Conservation (phyloP, 2,329 filamentous ascomycete species). For the Diaporthe sp. region DNA sequence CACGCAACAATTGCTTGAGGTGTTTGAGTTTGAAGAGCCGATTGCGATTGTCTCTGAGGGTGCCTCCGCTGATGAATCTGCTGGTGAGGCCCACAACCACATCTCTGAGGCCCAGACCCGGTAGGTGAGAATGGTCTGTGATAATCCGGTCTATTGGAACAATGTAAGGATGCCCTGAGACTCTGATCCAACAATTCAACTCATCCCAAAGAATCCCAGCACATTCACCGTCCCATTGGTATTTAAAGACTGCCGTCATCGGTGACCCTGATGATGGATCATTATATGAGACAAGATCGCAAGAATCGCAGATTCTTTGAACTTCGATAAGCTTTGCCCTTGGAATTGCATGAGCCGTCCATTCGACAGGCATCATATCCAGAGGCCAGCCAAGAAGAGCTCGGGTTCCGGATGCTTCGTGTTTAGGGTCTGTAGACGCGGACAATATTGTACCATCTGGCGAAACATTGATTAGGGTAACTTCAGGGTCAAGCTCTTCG, state of each 20-base stretch:
- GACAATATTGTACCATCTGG: not conserved
- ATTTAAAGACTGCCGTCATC: constrained; percentile 3
- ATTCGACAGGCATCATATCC: not conserved
- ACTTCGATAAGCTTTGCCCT: not conserved
- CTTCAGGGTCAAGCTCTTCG: not conserved
- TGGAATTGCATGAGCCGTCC: not conserved
- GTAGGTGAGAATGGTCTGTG: not conserved
- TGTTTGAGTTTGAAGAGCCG: too few relatives aligned
- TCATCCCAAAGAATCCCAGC: not conserved
- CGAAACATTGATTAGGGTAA: not conserved
- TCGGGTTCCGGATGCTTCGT: not conserved
- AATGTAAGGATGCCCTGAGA: not conserved
- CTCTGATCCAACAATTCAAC: constrained; percentile 1
- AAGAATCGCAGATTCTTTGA: not conserved
- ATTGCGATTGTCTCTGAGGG: too few relatives aligned
- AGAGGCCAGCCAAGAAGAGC: not conserved
- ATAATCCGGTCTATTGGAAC: not conserved
- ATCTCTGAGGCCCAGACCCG: not conserved
- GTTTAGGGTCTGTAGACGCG: not conserved
- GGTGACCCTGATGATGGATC: not conserved
- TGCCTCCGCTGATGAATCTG: too few relatives aligned
- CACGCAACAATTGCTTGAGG: too few relatives aligned
- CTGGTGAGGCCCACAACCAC: not conserved
- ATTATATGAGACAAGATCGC: not conserved
- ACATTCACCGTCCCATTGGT: not conserved